Evolutionary conservation across 345 rosid genomes (phyloP).

Genomic region (Pelargonium nanum): DNA sequence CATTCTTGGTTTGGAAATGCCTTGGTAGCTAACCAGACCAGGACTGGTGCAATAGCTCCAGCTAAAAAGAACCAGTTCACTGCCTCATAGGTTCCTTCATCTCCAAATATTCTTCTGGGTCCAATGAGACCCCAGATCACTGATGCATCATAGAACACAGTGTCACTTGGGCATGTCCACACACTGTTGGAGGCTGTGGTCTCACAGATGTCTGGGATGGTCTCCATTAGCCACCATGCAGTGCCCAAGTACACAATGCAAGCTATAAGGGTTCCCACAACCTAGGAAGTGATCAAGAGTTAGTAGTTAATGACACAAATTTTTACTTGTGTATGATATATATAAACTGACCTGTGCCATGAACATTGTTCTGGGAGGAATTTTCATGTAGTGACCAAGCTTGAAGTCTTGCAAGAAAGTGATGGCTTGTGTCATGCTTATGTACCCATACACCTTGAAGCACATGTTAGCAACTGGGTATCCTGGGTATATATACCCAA

Average conservation of each 20-base stretch:
- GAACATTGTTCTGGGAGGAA: conserved; percentile 95
- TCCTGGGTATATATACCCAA: conserved; percentile 93
- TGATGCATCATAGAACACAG: conserved; percentile 86
- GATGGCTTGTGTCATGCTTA: conserved; percentile 84
- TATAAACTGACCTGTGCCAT: conserved; percentile 66
- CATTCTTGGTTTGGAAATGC: conserved; percentile 69
- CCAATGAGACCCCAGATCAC: conserved; percentile 94
- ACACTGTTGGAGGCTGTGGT: conserved; percentile 48
- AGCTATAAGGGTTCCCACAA: conserved; percentile 81
- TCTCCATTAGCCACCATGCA: conserved; percentile 98
- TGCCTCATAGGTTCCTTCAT: conserved; percentile 60
- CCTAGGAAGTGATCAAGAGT: conserved; percentile 21
- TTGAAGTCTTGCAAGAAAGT: conserved; percentile 92
- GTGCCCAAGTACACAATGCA: conserved; percentile 67
- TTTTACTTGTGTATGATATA: too few relatives aligned
- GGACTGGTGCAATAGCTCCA: conserved; percentile 66
- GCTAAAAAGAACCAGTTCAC: conserved; percentile 86
- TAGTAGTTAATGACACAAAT: too few relatives aligned
- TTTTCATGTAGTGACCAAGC: conserved; percentile 97
- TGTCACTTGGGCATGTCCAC: conserved; percentile 90
- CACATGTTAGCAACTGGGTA: conserved; percentile 96
- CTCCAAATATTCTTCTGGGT: conserved; percentile 85
- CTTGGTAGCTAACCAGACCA: conserved; percentile 73
- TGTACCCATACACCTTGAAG: conserved; percentile 95
- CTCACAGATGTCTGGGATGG: conserved; percentile 68